Evolutionary conservation across 768 basidiomycete genomes (phyloP).

Genomic region (Rhizopogon vulgaris): DNA sequence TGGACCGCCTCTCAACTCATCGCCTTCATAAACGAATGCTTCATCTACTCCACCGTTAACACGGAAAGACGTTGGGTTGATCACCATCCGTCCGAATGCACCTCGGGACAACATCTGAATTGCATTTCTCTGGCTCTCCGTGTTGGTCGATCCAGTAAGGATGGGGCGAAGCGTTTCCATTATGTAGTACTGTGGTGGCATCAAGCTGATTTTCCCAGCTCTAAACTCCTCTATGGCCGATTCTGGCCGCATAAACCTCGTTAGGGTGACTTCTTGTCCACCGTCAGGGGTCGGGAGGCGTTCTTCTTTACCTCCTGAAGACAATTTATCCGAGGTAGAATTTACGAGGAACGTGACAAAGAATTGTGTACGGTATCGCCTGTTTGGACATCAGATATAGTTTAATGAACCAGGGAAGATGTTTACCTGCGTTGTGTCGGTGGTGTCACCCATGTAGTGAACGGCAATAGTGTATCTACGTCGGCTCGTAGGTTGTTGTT

Average conservation of each 20-base stretch:
- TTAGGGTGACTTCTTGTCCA: conserved; percentile 61
- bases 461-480: conserved; percentile 47
- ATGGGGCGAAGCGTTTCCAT: conserved; percentile 53
- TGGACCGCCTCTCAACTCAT: conserved; percentile 58
- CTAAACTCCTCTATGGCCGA: conserved; percentile 48
- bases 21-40: conserved; percentile 62
- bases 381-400: conserved; percentile 18
- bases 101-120: conserved; percentile 45
- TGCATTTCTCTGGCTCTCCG: conserved; percentile 38
- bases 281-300: conserved; percentile 63
- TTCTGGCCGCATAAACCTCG: conserved; percentile 57
- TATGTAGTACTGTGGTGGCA: conserved; percentile 76
- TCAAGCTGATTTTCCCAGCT: conserved; percentile 46
- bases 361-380: conserved; percentile 70
- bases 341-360: conserved; percentile 56
- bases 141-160: conserved; percentile 36
- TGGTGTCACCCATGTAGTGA: conserved; percentile 77
- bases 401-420: background rate
- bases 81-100: conserved; percentile 53
- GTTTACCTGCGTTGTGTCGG: conserved; percentile 41
- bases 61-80: conserved; percentile 43
- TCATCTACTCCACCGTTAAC: conserved; percentile 38
- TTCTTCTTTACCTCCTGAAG: conserved; percentile 49
- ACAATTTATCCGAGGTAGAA: conserved; percentile 39
- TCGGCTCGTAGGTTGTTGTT: conserved; percentile 40